A percentile compares a stretch with the other conserved stretches of the same genome.
These are phyloP conservation scores for Xylaria acuta DNA, from an alignment of 495 filamentous ascomycete genomes.

Conservation along the genomic window DNA sequence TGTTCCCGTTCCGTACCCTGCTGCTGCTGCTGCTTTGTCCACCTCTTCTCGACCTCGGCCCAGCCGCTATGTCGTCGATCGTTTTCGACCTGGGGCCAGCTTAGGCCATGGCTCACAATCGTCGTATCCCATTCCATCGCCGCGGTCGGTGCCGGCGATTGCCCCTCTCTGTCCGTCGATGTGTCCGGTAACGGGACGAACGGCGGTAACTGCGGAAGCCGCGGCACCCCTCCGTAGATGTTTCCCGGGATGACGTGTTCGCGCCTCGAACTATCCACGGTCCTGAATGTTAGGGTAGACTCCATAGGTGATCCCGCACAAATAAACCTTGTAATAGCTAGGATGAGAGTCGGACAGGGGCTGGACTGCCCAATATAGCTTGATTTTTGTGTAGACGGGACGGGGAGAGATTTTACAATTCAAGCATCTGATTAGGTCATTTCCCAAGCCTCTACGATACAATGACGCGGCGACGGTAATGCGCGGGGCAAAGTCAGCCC, in stretches of 20 bases:
- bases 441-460: neutral
- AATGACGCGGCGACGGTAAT: neutral
- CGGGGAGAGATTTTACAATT: neutral
- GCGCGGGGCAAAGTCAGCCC: conserved; percentile 24
- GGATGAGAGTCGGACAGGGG: neutral
- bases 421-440: neutral
- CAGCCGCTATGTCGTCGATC: conserved; percentile 40
- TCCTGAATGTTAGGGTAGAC: neutral
- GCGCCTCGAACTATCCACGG: neutral
- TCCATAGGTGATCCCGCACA: neutral
- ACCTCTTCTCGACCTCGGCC: conserved; percentile 37
- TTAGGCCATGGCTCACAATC: conserved; percentile 25
- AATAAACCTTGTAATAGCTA: neutral
- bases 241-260: conserved; percentile 13
- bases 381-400: neutral
- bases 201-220: neutral
- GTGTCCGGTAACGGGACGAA: conserved; percentile 2
- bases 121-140: conserved; percentile 36
- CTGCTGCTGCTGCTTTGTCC: conserved; percentile 17
- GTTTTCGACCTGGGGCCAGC: conserved; percentile 24
- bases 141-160: neutral
- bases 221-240: neutral
- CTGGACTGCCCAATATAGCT: neutral
- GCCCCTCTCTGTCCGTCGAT: neutral
- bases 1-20: conserved; percentile 8